Conservation (phyloP, 148 eudicot genomes). For the Limonium bicolor region DNA sequence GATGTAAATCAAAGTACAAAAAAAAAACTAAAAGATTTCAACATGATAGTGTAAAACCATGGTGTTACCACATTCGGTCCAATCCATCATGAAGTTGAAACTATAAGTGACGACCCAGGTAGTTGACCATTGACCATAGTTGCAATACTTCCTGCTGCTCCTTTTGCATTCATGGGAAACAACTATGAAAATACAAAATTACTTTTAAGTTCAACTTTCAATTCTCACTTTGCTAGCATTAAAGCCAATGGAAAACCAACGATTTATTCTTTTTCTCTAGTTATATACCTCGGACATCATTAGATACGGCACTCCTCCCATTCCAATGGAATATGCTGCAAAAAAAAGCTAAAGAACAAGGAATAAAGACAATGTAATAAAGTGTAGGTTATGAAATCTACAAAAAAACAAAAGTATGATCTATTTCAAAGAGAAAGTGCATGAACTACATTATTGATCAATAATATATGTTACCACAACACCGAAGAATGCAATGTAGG, state of each 20-base stretch:
- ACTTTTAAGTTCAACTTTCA: neutral
- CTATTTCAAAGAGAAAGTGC: neutral
- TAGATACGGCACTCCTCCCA: slow-evolving; percentile 24
- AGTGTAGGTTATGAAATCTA: neutral
- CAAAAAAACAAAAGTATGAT: too few relatives aligned
- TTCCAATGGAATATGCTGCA: slow-evolving; percentile 14
- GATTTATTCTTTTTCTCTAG: neutral
- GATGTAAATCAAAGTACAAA: neutral
- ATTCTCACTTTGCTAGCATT: too few relatives aligned
- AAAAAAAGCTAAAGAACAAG: slow-evolving; percentile 7
- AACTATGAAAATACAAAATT: slow-evolving; percentile 1
- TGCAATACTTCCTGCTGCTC: slow-evolving; percentile 7
- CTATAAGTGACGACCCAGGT: slow-evolving; percentile 10
- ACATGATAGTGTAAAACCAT: neutral
- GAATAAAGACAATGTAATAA: neutral
- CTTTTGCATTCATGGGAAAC: slow-evolving; percentile 13
- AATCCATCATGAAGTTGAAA: slow-evolving; percentile 12
- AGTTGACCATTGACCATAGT: slow-evolving; percentile 7
- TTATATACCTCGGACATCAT: slow-evolving; percentile 17
- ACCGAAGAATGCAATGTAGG: slow-evolving; percentile 15
- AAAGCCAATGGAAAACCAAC: neutral
- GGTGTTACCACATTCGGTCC: slow-evolving; percentile 7
- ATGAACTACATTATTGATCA: neutral
- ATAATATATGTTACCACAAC: slow-evolving; percentile 8
- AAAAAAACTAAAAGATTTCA: neutral